Conservation (phyloP, 331 rosid genomes). For the Malus hybrid region DNA sequence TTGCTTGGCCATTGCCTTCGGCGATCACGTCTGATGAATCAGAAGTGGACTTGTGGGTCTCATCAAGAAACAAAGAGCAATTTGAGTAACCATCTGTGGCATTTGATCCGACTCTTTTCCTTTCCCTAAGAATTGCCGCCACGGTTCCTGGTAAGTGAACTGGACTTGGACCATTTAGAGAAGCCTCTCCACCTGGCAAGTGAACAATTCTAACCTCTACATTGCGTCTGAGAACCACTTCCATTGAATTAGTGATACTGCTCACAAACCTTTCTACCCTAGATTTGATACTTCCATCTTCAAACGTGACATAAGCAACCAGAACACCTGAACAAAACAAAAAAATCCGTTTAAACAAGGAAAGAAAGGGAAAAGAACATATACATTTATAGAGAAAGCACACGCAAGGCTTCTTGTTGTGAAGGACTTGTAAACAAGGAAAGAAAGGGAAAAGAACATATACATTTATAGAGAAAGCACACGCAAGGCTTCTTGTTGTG, state of each 20-base stretch:
- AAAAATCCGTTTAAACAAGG: slow-evolving; percentile 9
- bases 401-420: not conserved
- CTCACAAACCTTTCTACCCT: slow-evolving; percentile 91
- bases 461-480: not conserved
- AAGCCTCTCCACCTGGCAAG: slow-evolving; percentile 64
- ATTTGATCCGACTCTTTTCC: slow-evolving; percentile 27
- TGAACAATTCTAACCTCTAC: slow-evolving; percentile 89
- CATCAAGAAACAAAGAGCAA: slow-evolving; percentile 42
- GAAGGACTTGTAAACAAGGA: not conserved
- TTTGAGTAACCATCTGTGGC: slow-evolving; percentile 46
- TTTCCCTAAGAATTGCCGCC: slow-evolving; percentile 35
- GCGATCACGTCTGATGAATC: slow-evolving; percentile 51
- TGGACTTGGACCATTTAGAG: slow-evolving; percentile 41
- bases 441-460: not conserved
- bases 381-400: not conserved
- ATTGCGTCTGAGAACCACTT: slow-evolving; percentile 81
- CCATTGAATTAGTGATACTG: slow-evolving; percentile 94
- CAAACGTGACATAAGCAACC: slow-evolving; percentile 82
- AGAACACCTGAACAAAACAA: slow-evolving; percentile 51
- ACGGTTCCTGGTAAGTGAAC: slow-evolving; percentile 20
- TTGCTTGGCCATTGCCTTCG: slow-evolving; percentile 39
- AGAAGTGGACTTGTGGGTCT: slow-evolving; percentile 42
- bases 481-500: not conserved
- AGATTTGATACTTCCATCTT: slow-evolving; percentile 66
- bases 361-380: not conserved